These are phyloP conservation scores for Botryotinia narcissicola DNA, from an alignment of 2,329 filamentous ascomycete genomes.

Conservation along the genomic window DNA sequence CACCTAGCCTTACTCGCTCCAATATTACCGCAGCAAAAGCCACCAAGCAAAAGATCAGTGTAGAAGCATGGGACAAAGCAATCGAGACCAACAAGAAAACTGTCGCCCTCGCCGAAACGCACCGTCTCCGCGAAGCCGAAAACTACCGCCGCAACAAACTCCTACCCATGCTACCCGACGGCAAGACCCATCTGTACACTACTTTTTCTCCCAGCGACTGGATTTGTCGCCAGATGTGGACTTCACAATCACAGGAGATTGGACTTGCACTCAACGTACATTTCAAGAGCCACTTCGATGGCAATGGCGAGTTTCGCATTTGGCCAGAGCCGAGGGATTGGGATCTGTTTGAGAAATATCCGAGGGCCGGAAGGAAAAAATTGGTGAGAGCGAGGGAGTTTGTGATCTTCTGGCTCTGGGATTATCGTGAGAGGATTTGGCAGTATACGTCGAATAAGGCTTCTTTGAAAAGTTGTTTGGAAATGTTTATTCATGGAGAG, in stretches of 20 bases:
- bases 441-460: background rate
- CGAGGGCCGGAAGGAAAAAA: background rate
- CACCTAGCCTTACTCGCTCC: background rate
- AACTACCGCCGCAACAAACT: background rate
- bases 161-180: background rate
- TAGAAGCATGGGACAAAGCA: background rate
- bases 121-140: background rate
- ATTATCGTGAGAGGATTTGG: background rate
- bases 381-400: background rate
- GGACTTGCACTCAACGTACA: background rate
- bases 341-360: background rate
- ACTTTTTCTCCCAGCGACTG: background rate
- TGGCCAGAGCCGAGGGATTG: background rate
- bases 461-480: background rate
- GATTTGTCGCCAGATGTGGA: background rate
- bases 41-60: background rate
- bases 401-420: background rate
- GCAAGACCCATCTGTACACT: background rate
- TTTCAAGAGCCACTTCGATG: background rate
- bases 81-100: background rate
- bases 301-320: background rate
- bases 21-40: background rate
- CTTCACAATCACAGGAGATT: background rate
- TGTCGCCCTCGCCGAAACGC: background rate
- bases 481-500: background rate